Evolutionary conservation across 768 basidiomycete species (phyloP).

Genomic region (Pholiota conissans): DNA sequence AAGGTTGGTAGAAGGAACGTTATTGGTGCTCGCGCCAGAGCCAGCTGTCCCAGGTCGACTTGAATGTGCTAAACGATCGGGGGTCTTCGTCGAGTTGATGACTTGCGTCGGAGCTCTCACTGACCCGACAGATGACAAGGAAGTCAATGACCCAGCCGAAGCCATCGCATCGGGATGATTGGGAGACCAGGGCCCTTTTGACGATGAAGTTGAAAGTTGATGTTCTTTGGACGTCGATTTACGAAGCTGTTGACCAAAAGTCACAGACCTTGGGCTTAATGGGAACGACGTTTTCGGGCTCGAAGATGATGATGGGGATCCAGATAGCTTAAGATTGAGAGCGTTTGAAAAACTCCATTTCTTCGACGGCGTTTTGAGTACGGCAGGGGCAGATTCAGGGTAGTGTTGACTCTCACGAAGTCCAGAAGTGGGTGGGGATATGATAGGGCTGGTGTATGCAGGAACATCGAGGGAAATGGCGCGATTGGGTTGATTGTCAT

Average conservation of each 20-base stretch:
- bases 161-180: constrained; percentile 75
- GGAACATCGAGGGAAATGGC: constrained; percentile 55
- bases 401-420: constrained; percentile 42
- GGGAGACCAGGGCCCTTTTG: constrained; percentile 62
- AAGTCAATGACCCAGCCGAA: constrained; percentile 75
- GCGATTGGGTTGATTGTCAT: constrained; percentile 49
- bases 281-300: constrained; percentile 57
- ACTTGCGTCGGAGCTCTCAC: constrained; percentile 49
- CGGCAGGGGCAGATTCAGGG: constrained; percentile 39
- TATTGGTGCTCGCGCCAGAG: constrained; percentile 74
- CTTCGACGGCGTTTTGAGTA: constrained; percentile 84
- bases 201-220: constrained; percentile 41
- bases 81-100: constrained; percentile 54
- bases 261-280: constrained; percentile 65
- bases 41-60: constrained; percentile 70
- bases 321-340: constrained; percentile 71
- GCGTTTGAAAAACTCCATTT: constrained; percentile 96
- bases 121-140: constrained; percentile 74
- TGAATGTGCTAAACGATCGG: constrained; percentile 52
- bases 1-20: constrained; percentile 52
- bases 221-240: constrained; percentile 73
- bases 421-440: constrained; percentile 29
- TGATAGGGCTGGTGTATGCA: constrained; percentile 29
- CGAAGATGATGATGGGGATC: constrained; percentile 62
- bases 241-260: constrained; percentile 66